A percentile compares a stretch with the other conserved stretches of the same genome.
phyloP scores from a whole-genome alignment of 306 rosid species.

The Quercus berberidifolia region DNA sequence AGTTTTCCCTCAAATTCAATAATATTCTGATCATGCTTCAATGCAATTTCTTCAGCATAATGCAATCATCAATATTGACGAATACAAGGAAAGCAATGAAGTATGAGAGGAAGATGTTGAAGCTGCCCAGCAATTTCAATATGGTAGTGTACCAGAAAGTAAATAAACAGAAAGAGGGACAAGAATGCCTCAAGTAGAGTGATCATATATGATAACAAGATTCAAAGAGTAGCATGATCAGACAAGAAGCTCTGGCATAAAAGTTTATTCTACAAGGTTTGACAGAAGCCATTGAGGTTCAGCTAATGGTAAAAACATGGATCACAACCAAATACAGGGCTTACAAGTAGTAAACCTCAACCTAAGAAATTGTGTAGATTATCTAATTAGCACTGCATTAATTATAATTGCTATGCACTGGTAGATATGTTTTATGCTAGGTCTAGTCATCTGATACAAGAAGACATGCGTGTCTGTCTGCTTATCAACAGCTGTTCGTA shows the following conservation, averaged over 20 bases:
- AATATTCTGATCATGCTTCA: not conserved
- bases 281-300: not conserved
- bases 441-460: slow-evolving; percentile 6
- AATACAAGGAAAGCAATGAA: not conserved
- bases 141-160: not conserved
- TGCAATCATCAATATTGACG: not conserved
- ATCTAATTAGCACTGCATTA: slow-evolving; percentile 11
- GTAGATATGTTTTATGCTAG: not conserved
- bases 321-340: not conserved
- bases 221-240: not conserved
- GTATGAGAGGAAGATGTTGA: not conserved
- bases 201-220: not conserved
- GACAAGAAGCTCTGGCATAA: not conserved
- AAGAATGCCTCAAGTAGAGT: not conserved
- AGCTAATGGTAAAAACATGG: not conserved
- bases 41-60: not conserved
- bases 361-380: slow-evolving; percentile 9
- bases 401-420: slow-evolving; percentile 17
- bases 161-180: not conserved
- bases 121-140: not conserved
- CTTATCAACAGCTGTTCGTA: slow-evolving; percentile 7
- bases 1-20: not conserved
- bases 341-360: not conserved
- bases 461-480: slow-evolving; percentile 5
- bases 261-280: not conserved